A percentile compares a stretch with the other conserved stretches of the same genome.
Evolutionary conservation across 1,139 yeast species (phyloP).

Genomic region (Taphrina communis): DNA sequence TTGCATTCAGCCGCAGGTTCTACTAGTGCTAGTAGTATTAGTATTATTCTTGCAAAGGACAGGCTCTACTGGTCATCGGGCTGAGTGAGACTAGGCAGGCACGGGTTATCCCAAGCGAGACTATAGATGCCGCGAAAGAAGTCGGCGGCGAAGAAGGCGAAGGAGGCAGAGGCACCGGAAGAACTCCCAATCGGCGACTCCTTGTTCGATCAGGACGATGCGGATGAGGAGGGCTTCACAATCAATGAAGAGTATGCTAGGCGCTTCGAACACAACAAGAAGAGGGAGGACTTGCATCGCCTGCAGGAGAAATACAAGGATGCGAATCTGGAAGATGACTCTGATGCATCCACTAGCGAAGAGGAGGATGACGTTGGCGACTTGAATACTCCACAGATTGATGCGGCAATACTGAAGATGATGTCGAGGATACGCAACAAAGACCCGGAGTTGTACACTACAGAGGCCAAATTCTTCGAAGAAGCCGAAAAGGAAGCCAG

Average conservation of each 20-base stretch:
- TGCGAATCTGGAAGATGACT: slow-evolving; percentile 52
- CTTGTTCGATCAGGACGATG: slow-evolving; percentile 45
- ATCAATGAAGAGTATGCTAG: slow-evolving; percentile 51
- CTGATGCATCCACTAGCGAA: slow-evolving; percentile 59
- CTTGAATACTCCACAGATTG: slow-evolving; percentile 82
- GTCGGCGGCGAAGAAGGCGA: slow-evolving; percentile 80
- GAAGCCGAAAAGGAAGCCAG: slow-evolving; percentile 41
- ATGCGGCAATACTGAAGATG: slow-evolving; percentile 75
- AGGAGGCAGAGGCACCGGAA: slow-evolving; percentile 55
- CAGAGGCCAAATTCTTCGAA: slow-evolving; percentile 54
- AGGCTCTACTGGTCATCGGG: too few species aligned
- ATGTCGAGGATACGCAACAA: slow-evolving; percentile 70
- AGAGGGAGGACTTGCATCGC: slow-evolving; percentile 51
- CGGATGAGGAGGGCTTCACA: slow-evolving; percentile 48
- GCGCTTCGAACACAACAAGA: slow-evolving; percentile 51
- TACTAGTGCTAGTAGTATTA: too few species aligned
- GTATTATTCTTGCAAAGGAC: too few species aligned
- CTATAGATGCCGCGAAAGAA: slow-evolving; percentile 81
- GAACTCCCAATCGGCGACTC: slow-evolving; percentile 40
- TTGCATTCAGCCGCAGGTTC: not conserved
- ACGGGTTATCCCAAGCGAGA: not conserved
- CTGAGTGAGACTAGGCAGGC: too few species aligned
- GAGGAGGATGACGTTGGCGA: slow-evolving; percentile 95
- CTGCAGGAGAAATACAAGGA: slow-evolving; percentile 46
- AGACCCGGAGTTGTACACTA: slow-evolving; percentile 65